A percentile compares a stretch with the other conserved stretches of the same genome.
phyloP scores from a whole-genome alignment of 140 eudicot genomes.

The Stevia rebaudiana region DNA sequence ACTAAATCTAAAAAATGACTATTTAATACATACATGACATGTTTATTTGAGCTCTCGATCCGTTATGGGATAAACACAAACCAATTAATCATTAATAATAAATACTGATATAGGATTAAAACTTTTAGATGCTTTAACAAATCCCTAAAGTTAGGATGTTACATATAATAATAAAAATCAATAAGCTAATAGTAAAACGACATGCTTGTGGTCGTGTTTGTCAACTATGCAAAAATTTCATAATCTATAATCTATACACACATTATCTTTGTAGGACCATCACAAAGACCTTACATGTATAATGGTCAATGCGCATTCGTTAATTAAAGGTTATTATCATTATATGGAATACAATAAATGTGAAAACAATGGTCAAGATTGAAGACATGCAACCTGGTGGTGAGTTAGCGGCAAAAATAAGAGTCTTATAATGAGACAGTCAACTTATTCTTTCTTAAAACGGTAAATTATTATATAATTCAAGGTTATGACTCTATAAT shows the following conservation, averaged over 20 bases:
- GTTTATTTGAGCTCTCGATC: too few species aligned
- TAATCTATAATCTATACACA: neutral
- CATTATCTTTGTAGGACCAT: neutral
- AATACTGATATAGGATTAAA: too few species aligned
- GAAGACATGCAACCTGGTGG: constrained; percentile 17
- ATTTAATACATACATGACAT: too few species aligned
- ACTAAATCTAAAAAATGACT: too few species aligned
- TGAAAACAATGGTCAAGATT: constrained; percentile 5
- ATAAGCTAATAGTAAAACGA: neutral
- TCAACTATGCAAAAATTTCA: neutral
- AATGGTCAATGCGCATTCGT: neutral
- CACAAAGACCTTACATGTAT: neutral
- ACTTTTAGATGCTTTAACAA: too few species aligned
- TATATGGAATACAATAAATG: neutral
- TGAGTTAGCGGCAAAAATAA: constrained; percentile 22
- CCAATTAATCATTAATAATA: too few species aligned
- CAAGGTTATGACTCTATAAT: too few species aligned
- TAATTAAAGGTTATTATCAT: neutral
- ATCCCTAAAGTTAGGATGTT: too few species aligned
- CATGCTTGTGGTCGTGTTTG: neutral
- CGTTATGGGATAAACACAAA: too few species aligned
- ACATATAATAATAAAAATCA: too few species aligned
- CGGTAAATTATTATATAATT: too few species aligned
- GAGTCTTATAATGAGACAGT: constrained; percentile 28
- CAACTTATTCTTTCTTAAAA: neutral